These are phyloP conservation scores for Larix sibirica DNA, from an alignment of 83 land plant genomes.

Conservation along the genomic window DNA sequence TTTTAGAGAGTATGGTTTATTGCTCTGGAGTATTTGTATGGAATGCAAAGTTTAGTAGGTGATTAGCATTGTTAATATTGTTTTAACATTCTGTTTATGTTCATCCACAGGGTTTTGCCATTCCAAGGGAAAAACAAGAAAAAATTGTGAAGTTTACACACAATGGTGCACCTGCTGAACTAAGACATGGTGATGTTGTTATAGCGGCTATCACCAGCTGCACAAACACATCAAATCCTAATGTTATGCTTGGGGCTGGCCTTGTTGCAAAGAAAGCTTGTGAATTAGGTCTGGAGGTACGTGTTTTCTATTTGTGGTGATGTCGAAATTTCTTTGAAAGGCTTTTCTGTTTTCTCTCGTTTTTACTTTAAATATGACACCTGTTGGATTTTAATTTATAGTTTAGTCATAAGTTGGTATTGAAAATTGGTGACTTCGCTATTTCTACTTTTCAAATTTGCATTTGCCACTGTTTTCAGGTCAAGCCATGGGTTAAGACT, in stretches of 20 bases:
- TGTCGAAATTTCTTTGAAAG: background rate
- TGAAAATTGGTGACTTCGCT: no score
- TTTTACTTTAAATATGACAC: background rate
- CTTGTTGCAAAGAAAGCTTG: conserved; percentile 94
- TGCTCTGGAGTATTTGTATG: background rate
- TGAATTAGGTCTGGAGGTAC: conserved; percentile 82
- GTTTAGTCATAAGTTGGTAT: no score
- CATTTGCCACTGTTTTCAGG: conserved; percentile 14
- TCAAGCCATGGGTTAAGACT: conserved; percentile 63
- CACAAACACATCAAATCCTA: conserved; percentile 96
- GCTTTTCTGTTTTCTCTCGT: background rate
- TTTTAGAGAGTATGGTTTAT: background rate
- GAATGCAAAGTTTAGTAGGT: background rate
- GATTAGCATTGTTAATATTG: background rate
- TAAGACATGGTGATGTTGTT: conserved; percentile 94
- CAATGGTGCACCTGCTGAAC: conserved; percentile 87
- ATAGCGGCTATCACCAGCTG: conserved; percentile 98
- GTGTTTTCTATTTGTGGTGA: background rate
- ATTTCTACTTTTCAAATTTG: background rate
- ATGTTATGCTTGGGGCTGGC: conserved; percentile 96
- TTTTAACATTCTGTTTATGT: background rate
- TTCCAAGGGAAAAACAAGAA: conserved; percentile 81
- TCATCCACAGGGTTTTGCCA: conserved; percentile 75
- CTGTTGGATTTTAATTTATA: background rate
- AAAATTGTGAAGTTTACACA: conserved; percentile 74